Conservation (phyloP, 192 early-diverging fungal species). For the Tieghemiomyces parasiticus region DNA sequence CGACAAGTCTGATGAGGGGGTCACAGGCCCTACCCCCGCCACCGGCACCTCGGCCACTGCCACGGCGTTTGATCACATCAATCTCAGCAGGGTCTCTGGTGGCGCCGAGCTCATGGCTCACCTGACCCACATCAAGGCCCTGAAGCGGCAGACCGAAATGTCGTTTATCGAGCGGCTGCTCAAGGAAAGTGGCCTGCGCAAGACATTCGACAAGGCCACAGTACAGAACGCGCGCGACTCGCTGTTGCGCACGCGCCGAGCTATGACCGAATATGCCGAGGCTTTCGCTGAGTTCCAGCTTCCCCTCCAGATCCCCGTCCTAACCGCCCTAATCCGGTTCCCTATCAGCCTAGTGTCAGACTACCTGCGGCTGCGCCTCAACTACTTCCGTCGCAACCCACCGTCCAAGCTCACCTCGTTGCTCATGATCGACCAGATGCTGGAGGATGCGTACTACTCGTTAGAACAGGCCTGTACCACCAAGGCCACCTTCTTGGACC, state of each 20-base stretch:
- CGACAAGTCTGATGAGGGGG: not conserved
- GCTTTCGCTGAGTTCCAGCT: slow-evolving; percentile 56
- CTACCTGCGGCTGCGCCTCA: slow-evolving; percentile 57
- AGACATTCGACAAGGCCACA: slow-evolving; percentile 56
- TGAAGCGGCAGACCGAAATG: slow-evolving; percentile 20
- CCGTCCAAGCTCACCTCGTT: slow-evolving; percentile 23
- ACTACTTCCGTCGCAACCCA: slow-evolving; percentile 39
- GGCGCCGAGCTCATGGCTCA: not conserved
- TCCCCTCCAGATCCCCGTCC: slow-evolving; percentile 43
- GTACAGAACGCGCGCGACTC: slow-evolving; percentile 43
- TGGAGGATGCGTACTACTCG: slow-evolving; percentile 63
- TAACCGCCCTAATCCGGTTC: slow-evolving; percentile 59
- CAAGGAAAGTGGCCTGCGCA: slow-evolving; percentile 64
- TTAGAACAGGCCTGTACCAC: slow-evolving; percentile 54
- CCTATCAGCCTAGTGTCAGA: slow-evolving; percentile 71
- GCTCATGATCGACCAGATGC: slow-evolving; percentile 55
- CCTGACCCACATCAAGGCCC: slow-evolving; percentile 5
- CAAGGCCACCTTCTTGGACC: slow-evolving; percentile 47
- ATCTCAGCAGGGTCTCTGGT: not conserved
- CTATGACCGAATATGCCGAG: slow-evolving; percentile 49
- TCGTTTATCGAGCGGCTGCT: slow-evolving; percentile 77
- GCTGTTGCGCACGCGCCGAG: slow-evolving; percentile 42
- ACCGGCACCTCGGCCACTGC: not conserved
- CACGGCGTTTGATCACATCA: not conserved
- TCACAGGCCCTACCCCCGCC: not conserved